A percentile compares a stretch with the other conserved stretches of the same genome.
Conservation (phyloP, 345 rosid species). For the Camelina hispida region DNA sequence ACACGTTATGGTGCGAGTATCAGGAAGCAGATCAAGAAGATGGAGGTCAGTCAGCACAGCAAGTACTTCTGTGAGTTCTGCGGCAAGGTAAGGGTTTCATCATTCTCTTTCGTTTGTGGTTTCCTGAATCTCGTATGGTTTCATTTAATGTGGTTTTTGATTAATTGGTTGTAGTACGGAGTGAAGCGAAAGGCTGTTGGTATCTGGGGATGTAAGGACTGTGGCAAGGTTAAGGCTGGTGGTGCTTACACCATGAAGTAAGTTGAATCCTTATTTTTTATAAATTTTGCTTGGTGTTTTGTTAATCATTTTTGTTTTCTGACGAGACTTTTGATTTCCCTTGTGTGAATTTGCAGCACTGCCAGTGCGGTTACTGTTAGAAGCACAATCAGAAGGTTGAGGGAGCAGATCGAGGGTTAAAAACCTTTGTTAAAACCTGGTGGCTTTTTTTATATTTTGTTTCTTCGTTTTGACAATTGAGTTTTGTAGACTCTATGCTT, state of each 20-base stretch:
- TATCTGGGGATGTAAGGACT: slow-evolving; percentile 97
- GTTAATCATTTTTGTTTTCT: not conserved
- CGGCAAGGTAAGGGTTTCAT: slow-evolving; percentile 58
- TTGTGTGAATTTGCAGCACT: slow-evolving; percentile 54
- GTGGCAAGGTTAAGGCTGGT: slow-evolving; percentile 94
- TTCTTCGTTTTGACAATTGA: slow-evolving; percentile 5
- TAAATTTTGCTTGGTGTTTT: not conserved
- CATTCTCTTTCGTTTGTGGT: not conserved
- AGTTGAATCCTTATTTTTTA: slow-evolving; percentile 15
- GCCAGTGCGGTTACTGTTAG: slow-evolving; percentile 90
- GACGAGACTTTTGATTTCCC: not conserved
- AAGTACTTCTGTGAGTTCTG: slow-evolving; percentile 85
- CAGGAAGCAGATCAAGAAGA: slow-evolving; percentile 84
- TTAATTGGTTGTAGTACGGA: slow-evolving; percentile 54
- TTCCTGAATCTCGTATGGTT: not conserved
- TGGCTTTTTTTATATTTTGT: not conserved
- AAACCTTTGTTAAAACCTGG: no score
- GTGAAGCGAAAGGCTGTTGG: slow-evolving; percentile 98
- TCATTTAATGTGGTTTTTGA: not conserved
- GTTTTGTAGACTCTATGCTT: slow-evolving; percentile 15
- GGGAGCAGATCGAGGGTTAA: slow-evolving; percentile 92
- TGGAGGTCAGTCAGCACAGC: slow-evolving; percentile 84
- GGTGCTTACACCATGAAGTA: slow-evolving; percentile 98
- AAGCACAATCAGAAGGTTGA: slow-evolving; percentile 90
- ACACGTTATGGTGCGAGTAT: slow-evolving; percentile 87